Base-by-base conservation (phyloP, 768 basidiomycete species). In the Phylloporus rhodoxanthus region DNA sequence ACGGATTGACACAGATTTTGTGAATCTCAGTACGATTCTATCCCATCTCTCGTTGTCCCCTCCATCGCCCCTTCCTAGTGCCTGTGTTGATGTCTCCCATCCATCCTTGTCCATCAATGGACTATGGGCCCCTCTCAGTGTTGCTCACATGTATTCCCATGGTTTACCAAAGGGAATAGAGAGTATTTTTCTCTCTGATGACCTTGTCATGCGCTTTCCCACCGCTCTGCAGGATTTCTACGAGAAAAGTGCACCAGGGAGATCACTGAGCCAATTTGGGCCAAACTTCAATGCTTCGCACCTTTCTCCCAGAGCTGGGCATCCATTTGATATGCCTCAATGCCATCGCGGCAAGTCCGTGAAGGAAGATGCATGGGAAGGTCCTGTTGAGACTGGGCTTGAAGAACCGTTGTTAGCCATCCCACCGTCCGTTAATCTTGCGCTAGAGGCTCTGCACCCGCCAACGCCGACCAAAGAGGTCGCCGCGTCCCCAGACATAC, bases 1-100 rank as follows among this genome's bases (percentile, higher is more conserved):
- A 57, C 81, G 87, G 55, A 80, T 87, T 47, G 86, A 88, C 68
- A 85, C 85, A 29, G 84, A 86, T 59, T 88, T 84, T 56, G 85
- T 88, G 58, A 85, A 88, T 63, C 72, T 87, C 40, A 76, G 82
- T 37, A 57, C 58, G 26, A 72, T 63, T 70, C 76, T 42, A 69
- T 70, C 40, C 60, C 74, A 50, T 61, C 71, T 68, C 63, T 52
- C 73, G 70, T 15, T 61, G 42, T 30, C 54, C 26, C 39, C 56
- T 67, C 34, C 63, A 29, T 71, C 52, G 59, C 67, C 59, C 53
- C 72, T 43, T 40, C 72, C 75, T 13, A 69, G 70, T 8, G 75
- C 77, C 45, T 78, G 80, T 15, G 73, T 74, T 8, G 64, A 72
- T 4, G 72, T 87, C 5, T 70, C 69, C 9, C 76, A 76, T 50